Evolutionary conservation across 2,329 filamentous ascomycete genomes (phyloP), one percentile per base, ranked within the genome.

Genomic region (Hypoxylon sp.): DNA sequence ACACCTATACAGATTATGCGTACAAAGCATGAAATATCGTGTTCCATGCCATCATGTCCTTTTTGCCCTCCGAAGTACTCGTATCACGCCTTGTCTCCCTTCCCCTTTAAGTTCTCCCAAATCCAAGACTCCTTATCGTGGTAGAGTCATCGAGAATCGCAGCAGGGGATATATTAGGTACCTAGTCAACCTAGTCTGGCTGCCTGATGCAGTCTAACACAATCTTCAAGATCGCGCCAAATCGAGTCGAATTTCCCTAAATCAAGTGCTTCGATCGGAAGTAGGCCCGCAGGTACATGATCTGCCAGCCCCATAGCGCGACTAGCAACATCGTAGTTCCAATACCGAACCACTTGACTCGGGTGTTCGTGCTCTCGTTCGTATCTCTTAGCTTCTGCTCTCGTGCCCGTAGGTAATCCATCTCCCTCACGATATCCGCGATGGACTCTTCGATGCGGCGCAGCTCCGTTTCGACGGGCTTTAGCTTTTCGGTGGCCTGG

Each of bases 351-450:
- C 94, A 98, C 86, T 98, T 99, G 78, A 99, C 96, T 66, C 96
- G 90, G 83, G 92, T 96, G 84, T 99, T 99, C 73, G 96, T 99
- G 86, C 95, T 98, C 91, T 99, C 96, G 82, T 99, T 99, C 75
- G 96, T 99, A 84, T 99, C 95, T 80, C 96, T 88, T 76, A 99
- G 88, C 86, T 94, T 97, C 88, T 97, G 94, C 86, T 99, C 96
- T 76, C 96, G 89, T 42, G 82, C 77, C 73, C 96, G 89, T 76
- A 99, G 88, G 83, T 98, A 99, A 72, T 98, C 95, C 95, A 99
- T 97, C 87, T 98, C 95, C 70, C 82, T 82, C 53, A 98, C 95
- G 71, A 98, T 90, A 84, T 98, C 95, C 72, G 86, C 87, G 42
- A 97, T 92, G 79, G 95, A 87, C 83, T 98, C 96, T 81, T 97